Evolutionary conservation across 331 rosid genomes (phyloP).

Genomic region (Erythrophleum ivorense): DNA sequence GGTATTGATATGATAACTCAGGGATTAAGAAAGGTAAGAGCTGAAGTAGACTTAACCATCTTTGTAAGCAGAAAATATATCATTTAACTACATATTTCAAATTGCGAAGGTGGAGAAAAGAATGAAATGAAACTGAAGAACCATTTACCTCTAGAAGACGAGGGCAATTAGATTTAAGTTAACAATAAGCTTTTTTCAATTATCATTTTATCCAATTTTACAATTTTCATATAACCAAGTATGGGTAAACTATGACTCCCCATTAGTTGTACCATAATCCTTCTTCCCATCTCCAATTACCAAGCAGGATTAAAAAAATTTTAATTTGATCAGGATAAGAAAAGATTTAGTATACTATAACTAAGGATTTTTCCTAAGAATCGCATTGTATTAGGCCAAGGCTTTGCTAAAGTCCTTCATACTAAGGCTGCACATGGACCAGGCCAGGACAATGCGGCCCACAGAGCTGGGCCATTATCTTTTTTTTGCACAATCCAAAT

Average conservation of each 20-base stretch:
- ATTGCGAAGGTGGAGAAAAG: background rate
- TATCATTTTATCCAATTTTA: background rate
- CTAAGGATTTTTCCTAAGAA: background rate
- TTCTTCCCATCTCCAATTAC: background rate
- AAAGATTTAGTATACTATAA: background rate
- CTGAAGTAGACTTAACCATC: background rate
- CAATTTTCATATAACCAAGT: background rate
- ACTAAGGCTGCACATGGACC: too few species aligned
- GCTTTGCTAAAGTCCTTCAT: background rate
- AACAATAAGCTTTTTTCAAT: background rate
- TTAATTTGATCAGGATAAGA: background rate
- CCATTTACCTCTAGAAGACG: background rate
- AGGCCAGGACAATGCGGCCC: too few species aligned
- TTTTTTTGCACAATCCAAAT: too few species aligned
- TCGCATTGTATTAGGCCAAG: background rate
- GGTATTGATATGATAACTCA: background rate
- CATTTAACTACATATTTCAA: background rate
- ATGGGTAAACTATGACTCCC: background rate
- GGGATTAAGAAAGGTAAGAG: background rate
- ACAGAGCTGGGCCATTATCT: too few species aligned
- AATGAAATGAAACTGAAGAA: background rate
- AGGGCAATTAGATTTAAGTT: background rate
- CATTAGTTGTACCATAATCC: background rate
- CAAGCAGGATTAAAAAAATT: background rate
- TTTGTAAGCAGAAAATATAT: background rate